Evolutionary conservation across 768 basidiomycete species (phyloP).

Genomic region (Trametes maxima): DNA sequence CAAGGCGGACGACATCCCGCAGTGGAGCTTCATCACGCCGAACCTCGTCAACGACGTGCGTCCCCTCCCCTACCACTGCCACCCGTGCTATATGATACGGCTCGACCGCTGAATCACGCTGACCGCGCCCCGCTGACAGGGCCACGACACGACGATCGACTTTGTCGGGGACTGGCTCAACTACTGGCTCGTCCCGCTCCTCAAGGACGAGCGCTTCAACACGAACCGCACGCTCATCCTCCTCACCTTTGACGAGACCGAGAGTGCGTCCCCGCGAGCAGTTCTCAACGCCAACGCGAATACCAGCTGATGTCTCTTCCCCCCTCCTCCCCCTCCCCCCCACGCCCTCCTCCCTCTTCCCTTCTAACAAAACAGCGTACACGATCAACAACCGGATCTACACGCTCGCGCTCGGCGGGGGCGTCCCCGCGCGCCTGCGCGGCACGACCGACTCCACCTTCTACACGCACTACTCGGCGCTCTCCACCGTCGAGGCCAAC

Average conservation of each 20-base stretch:
- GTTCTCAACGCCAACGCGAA: no score
- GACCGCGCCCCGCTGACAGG: neutral
- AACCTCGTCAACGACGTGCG: constrained; percentile 56
- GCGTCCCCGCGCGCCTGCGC: constrained; percentile 43
- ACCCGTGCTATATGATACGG: neutral
- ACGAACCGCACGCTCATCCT: constrained; percentile 55
- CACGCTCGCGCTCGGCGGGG: constrained; percentile 47
- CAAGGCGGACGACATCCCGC: constrained; percentile 50
- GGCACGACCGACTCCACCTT: constrained; percentile 54
- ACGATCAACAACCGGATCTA: constrained; percentile 50
- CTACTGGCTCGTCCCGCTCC: constrained; percentile 54
- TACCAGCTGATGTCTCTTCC: no score
- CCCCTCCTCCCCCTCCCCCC: neutral
- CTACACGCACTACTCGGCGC: constrained; percentile 63
- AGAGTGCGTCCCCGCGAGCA: constrained; percentile 28
- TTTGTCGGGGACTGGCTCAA: constrained; percentile 49
- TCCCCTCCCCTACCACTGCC: neutral
- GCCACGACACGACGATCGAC: constrained; percentile 58
- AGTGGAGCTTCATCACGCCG: constrained; percentile 66
- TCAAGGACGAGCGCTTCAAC: constrained; percentile 56
- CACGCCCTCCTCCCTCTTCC: neutral
- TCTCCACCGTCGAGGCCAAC: constrained; percentile 60
- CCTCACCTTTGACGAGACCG: constrained; percentile 65
- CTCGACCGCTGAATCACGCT: no score
- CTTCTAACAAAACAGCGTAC: constrained; percentile 26